These are phyloP conservation scores for Trichomonascus vanleenenianus DNA, from an alignment of 805 yeast genomes.

Conservation along the genomic window DNA sequence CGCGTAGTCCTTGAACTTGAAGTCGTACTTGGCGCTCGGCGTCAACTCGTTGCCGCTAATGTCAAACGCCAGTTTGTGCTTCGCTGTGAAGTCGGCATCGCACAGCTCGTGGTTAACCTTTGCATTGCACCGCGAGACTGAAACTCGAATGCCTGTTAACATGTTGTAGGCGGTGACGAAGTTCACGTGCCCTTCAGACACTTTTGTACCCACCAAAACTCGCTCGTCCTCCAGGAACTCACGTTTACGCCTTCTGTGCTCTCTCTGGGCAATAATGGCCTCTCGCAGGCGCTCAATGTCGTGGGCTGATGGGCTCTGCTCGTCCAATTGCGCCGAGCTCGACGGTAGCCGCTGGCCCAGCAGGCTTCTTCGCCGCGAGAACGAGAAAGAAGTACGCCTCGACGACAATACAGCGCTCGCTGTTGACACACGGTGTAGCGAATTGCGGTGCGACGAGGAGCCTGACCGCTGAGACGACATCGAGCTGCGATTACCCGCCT, in stretches of 20 bases:
- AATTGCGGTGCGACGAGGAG: conserved; percentile 1
- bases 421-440: not conserved
- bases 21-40: conserved; percentile 90
- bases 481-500: not conserved
- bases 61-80: conserved; percentile 80
- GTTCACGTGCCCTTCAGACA: conserved; percentile 88
- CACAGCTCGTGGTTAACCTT: conserved; percentile 70
- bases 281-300: conserved; percentile 25
- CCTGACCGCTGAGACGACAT: conserved; percentile 5
- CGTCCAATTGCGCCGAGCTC: conserved; percentile 1
- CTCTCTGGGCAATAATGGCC: conserved; percentile 26
- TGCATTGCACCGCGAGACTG: conserved; percentile 80
- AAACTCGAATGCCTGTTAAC: conserved; percentile 94
- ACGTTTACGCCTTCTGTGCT: conserved; percentile 20
- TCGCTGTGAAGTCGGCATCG: conserved; percentile 60
- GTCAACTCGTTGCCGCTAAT: conserved; percentile 75
- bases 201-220: conserved; percentile 70
- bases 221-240: conserved; percentile 31
- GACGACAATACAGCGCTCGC: conserved; percentile 5
- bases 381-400: conserved; percentile 14
- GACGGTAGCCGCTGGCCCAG: conserved; percentile 1
- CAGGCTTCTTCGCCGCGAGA: conserved; percentile 12
- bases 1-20: conserved; percentile 92
- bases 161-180: conserved; percentile 92
- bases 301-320: conserved; percentile 6